Evolutionary conservation across 2,329 filamentous ascomycete genomes (phyloP).

Genomic region (Alternaria longipes): DNA sequence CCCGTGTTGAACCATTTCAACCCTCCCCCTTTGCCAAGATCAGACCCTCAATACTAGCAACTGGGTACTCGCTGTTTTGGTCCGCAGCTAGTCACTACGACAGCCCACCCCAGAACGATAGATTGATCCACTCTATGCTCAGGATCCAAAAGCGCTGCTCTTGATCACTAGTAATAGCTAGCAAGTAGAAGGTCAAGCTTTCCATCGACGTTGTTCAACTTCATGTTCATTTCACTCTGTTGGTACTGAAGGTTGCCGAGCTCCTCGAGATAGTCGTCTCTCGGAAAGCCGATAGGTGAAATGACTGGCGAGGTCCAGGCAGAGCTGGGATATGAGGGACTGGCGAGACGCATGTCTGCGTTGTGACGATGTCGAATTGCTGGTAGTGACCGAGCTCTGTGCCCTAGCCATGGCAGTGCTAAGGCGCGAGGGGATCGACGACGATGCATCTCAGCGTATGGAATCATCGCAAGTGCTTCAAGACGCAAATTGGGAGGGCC

Average conservation of each 20-base stretch:
- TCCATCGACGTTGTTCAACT: slow-evolving; percentile 1
- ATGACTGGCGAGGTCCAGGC: slow-evolving; percentile 4
- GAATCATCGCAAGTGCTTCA: neutral
- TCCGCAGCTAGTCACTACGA: neutral
- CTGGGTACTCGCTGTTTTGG: neutral
- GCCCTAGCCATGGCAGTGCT: neutral
- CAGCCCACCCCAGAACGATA: neutral
- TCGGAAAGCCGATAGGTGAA: neutral
- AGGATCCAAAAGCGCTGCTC: neutral
- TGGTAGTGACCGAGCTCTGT: slow-evolving; percentile 6
- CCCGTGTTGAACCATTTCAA: neutral
- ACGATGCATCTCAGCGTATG: neutral
- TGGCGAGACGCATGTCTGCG: slow-evolving; percentile 3
- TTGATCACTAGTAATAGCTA: neutral
- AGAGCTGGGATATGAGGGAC: neutral
- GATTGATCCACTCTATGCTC: neutral
- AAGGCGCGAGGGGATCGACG: neutral
- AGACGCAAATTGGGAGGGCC: neutral
- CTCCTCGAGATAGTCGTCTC: slow-evolving; percentile 2
- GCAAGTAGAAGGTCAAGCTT: neutral
- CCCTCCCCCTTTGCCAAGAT: neutral
- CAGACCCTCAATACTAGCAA: neutral
- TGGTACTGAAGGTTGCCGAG: slow-evolving; percentile 1
- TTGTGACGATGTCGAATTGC: slow-evolving; percentile 2
- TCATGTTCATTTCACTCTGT: neutral